Base-by-base conservation (phyloP, 2,329 filamentous ascomycete species). In the Ophiostoma populinum region DNA sequence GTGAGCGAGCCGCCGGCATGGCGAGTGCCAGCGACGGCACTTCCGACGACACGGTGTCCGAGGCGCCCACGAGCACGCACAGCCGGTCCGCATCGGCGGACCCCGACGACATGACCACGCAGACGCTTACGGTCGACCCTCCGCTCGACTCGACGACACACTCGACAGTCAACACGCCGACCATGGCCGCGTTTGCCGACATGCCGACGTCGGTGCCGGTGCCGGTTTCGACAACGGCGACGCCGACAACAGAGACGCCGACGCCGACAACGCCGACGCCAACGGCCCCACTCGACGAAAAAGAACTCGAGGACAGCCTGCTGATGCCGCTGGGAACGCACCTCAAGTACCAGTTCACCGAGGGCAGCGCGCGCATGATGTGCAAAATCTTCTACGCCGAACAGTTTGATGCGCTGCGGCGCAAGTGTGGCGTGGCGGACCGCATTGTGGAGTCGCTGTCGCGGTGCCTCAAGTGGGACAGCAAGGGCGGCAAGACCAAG, bases 341-440 rank as follows among this genome's bases (percentile, higher is more conserved):
- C 54, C 74, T 94, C 45, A 92, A 92, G 51, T 98, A 94, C 51
- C 83, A 92, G 40, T 98, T 95, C 56, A 77, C 78, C 19, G 86
- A 94, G 51, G 85, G 87, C 0, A 75, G 80, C n/a, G 87, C 92
- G 3, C 82, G 80, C 48, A 92, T 94, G 70, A 78, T 87, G 33
- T 95, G 92, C 62, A 98, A 98, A 56, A 90, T 98, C 31, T 95
- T 98, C 55, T 98, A 92, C 49, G 90, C 90, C 0, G 90, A 95
- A 53, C 90, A 94, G 43, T 98, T 98, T 47, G 90, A 98, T 55
- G 90, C 90, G 3, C 66, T 98, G 25, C 75, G 90, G 37, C 72
- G 81, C 38, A 94, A 93, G 55, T 95, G 87, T 44, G 87, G 87
- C 12, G 80, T 94, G 7, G 76, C 83, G 1, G 86, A 95, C 50